Evolutionary conservation across 2,329 filamentous ascomycete species (phyloP).

Genomic region (Paraconiothyrium brasiliense): DNA sequence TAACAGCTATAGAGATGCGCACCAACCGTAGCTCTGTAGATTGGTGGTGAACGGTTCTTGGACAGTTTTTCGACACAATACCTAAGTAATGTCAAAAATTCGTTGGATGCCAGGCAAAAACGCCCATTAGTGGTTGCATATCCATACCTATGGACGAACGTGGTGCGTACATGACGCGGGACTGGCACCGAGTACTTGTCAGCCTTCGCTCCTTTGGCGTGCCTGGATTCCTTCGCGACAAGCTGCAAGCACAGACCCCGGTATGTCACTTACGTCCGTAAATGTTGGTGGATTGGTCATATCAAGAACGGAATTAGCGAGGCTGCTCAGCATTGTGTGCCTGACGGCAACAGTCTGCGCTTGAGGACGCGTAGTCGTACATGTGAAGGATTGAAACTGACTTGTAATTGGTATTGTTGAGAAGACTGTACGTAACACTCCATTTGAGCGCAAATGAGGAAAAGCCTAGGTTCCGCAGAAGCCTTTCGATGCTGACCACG

Average conservation of each 20-base stretch:
- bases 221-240: not conserved
- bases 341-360: not conserved
- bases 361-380: not conserved
- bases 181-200: not conserved
- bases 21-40: too few relatives aligned
- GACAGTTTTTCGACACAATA: not conserved
- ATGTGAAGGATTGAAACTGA: not conserved
- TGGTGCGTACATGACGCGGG: not conserved
- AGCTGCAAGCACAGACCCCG: not conserved
- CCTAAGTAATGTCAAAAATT: not conserved
- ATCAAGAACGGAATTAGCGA: not conserved
- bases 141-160: not conserved
- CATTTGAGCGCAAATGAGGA: not conserved
- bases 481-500: not conserved
- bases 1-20: not conserved
- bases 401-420: not conserved
- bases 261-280: not conserved
- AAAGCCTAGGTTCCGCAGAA: too few relatives aligned
- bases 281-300: not conserved
- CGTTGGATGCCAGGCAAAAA: not conserved
- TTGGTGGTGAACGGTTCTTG: not conserved
- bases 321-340: not conserved
- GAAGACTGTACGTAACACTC: not conserved
- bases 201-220: not conserved
- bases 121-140: not conserved